phyloP scores from a whole-genome alignment of 2,329 filamentous ascomycete species.

The Sphaerulina musiva region DNA sequence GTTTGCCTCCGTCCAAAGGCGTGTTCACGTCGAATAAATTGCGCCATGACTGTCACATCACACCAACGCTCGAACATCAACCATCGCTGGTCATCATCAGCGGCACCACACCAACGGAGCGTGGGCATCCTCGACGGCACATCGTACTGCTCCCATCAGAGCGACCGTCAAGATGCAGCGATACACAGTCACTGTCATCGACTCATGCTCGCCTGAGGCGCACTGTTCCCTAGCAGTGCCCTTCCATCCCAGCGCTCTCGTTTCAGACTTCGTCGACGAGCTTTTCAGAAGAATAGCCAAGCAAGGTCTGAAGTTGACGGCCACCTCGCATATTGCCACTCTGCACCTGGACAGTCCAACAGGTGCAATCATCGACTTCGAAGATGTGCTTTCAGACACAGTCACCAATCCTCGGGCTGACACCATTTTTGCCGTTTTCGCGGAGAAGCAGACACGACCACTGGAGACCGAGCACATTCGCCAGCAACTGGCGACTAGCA shows the following conservation, averaged over 20 bases:
- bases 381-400: slow-evolving; percentile 27
- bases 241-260: slow-evolving; percentile 16
- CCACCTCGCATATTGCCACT: slow-evolving; percentile 19
- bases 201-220: slow-evolving; percentile 6
- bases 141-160: background rate
- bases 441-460: slow-evolving; percentile 1
- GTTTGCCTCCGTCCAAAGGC: background rate
- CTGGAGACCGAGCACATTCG: slow-evolving; percentile 2
- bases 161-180: slow-evolving; percentile 17
- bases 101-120: background rate
- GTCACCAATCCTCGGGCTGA: slow-evolving; percentile 21
- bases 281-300: slow-evolving; percentile 17
- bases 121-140: background rate
- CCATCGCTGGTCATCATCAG: background rate
- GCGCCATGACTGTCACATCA: background rate
- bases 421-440: slow-evolving; percentile 24
- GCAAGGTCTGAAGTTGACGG: slow-evolving; percentile 13
- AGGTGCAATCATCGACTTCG: slow-evolving; percentile 27
- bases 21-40: background rate
- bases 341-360: slow-evolving; percentile 23
- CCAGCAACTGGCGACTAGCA: background rate
- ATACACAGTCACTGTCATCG: slow-evolving; percentile 23
- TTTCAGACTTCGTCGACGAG: slow-evolving; percentile 20
- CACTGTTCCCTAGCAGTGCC: slow-evolving; percentile 20
- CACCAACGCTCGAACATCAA: background rate